phyloP scores from a whole-genome alignment of 305 asterid species.

The Fraxinus greggii region DNA sequence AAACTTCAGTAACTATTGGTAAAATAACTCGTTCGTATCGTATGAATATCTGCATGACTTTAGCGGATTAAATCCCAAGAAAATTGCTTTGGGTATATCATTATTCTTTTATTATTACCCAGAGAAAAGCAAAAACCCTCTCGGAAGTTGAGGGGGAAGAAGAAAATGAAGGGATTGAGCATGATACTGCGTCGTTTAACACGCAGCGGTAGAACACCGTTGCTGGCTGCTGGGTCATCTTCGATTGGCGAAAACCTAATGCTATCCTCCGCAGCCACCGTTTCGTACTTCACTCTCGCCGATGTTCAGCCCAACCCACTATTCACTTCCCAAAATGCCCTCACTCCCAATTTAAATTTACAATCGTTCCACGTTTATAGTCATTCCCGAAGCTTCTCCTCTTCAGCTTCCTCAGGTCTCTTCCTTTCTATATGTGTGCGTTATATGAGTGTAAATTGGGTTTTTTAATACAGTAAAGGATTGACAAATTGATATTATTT shows the following conservation, averaged over 20 bases:
- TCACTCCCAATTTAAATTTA: conserved; percentile 10
- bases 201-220: conserved; percentile 26
- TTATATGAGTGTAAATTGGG: neutral
- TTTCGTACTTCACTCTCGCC: conserved; percentile 48
- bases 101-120: neutral
- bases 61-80: neutral
- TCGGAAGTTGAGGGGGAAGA: neutral
- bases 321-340: conserved; percentile 29
- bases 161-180: conserved; percentile 42
- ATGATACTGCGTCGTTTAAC: conserved; percentile 44
- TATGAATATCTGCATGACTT: neutral
- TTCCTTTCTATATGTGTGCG: neutral
- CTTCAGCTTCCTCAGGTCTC: conserved; percentile 61
- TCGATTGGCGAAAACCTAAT: conserved; percentile 40
- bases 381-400: conserved; percentile 54
- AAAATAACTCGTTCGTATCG: neutral
- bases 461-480: neutral
- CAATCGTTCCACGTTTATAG: conserved; percentile 27
- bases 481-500: neutral
- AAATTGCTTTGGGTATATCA: neutral
- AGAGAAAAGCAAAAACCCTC: neutral
- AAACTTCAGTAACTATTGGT: neutral
- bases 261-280: conserved; percentile 51
- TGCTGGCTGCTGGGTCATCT: conserved; percentile 33
- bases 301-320: conserved; percentile 38